Conservation (phyloP, 805 yeast species). For the Wickerhamiella azyma region DNA sequence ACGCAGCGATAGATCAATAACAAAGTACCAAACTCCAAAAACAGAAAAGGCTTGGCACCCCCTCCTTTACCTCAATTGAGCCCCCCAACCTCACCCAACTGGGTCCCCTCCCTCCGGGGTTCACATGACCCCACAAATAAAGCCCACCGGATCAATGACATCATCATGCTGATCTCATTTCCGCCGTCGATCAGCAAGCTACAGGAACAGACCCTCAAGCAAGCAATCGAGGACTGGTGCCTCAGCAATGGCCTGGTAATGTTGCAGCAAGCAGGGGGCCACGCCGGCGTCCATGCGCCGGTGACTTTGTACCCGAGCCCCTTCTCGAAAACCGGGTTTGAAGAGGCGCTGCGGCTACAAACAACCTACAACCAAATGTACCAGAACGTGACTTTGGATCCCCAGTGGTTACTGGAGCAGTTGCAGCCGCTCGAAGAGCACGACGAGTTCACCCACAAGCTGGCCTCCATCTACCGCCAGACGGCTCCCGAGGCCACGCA, state of each 20-base stretch:
- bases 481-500: constrained; percentile 30
- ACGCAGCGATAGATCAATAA: too few relatives aligned
- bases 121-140: not conserved
- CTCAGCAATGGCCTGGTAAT: constrained; percentile 70
- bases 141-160: not conserved
- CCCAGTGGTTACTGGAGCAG: constrained; percentile 48
- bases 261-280: constrained; percentile 43
- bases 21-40: too few relatives aligned
- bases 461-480: constrained; percentile 43
- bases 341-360: constrained; percentile 55
- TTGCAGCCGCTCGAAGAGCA: constrained; percentile 32
- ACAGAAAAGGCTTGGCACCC: too few relatives aligned
- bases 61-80: too few relatives aligned
- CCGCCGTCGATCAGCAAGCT: constrained; percentile 19
- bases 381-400: constrained; percentile 44
- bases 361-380: constrained; percentile 59
- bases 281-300: constrained; percentile 51
- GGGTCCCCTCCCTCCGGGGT: too few relatives aligned
- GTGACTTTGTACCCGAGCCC: constrained; percentile 87
- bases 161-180: constrained; percentile 19
- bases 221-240: constrained; percentile 51
- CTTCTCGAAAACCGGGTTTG: constrained; percentile 54
- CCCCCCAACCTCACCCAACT: too few relatives aligned
- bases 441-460: constrained; percentile 76
- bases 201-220: constrained; percentile 16